These are phyloP conservation scores for Neonectria coccinea DNA, from an alignment of 2,329 filamentous ascomycete genomes.

Conservation along the genomic window DNA sequence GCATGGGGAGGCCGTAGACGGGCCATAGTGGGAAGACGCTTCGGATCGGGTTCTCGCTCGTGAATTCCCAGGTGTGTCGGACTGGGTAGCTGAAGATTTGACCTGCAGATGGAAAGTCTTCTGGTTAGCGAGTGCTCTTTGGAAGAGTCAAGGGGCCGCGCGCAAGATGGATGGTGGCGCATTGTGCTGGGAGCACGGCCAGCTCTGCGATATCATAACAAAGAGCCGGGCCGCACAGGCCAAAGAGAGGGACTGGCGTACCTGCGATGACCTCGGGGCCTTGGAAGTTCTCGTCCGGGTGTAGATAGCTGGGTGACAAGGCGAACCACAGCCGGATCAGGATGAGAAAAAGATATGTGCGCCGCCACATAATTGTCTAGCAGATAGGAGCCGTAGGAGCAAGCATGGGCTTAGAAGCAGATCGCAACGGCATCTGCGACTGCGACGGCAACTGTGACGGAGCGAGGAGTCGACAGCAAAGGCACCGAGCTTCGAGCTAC, in stretches of 20 bases:
- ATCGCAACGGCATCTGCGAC: slow-evolving; percentile 36
- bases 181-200: background rate
- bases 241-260: slow-evolving; percentile 59
- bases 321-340: slow-evolving; percentile 94
- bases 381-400: slow-evolving; percentile 37
- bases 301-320: slow-evolving; percentile 93
- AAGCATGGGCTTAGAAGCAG: slow-evolving; percentile 43
- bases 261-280: slow-evolving; percentile 97
- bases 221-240: slow-evolving; percentile 7
- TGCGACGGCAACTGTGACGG: slow-evolving; percentile 13
- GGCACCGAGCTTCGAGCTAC: slow-evolving; percentile 12
- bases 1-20: slow-evolving; percentile 93
- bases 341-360: slow-evolving; percentile 86
- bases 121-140: slow-evolving; percentile 27
- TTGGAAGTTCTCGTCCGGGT: slow-evolving; percentile 99
- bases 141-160: background rate
- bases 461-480: slow-evolving; percentile 2
- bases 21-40: slow-evolving; percentile 98
- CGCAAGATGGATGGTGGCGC: slow-evolving; percentile 11
- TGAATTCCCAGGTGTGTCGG: slow-evolving; percentile 96
- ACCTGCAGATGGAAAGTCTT: slow-evolving; percentile 63
- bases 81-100: slow-evolving; percentile 94
- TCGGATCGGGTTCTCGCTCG: slow-evolving; percentile 85
- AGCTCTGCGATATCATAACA: background rate
- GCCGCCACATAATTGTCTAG: slow-evolving; percentile 81